These are phyloP conservation scores for Myriangium duriaei DNA, from an alignment of 2,329 filamentous ascomycete species.

Conservation along the genomic window DNA sequence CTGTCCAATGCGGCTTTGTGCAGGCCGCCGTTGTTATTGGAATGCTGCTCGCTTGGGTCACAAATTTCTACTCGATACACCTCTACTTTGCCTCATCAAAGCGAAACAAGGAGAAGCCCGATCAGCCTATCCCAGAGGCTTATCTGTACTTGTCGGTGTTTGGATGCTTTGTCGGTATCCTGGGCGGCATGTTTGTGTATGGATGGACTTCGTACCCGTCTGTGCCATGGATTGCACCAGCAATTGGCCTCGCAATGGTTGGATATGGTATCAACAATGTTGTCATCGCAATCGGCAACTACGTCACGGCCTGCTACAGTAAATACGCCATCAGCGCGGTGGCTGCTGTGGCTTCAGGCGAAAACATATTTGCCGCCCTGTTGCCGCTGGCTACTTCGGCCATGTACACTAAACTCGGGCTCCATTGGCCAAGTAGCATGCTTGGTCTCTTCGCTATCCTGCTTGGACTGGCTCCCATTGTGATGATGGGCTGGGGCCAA, in stretches of 20 bases:
- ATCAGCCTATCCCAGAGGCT: slow-evolving; percentile 31
- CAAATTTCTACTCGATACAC: slow-evolving; percentile 22
- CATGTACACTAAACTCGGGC: slow-evolving; percentile 37
- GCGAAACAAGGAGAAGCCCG: slow-evolving; percentile 25
- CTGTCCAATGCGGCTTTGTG: slow-evolving; percentile 32
- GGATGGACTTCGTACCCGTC: slow-evolving; percentile 35
- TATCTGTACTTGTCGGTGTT: slow-evolving; percentile 32
- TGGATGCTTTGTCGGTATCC: slow-evolving; percentile 34
- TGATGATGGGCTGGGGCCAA: slow-evolving; percentile 27
- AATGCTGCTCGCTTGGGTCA: slow-evolving; percentile 30
- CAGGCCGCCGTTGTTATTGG: slow-evolving; percentile 35
- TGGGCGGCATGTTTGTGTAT: slow-evolving; percentile 39
- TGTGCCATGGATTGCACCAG: slow-evolving; percentile 36
- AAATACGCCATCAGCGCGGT: slow-evolving; percentile 39
- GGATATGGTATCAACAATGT: slow-evolving; percentile 39
- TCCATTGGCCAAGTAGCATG: slow-evolving; percentile 38
- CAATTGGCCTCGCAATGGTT: slow-evolving; percentile 35
- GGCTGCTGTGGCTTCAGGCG: slow-evolving; percentile 36
- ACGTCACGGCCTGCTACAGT: slow-evolving; percentile 38
- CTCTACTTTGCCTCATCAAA: slow-evolving; percentile 30
- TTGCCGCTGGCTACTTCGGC: slow-evolving; percentile 34
- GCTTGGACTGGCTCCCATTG: slow-evolving; percentile 33
- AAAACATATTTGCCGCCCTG: slow-evolving; percentile 38
- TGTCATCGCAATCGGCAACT: slow-evolving; percentile 34
- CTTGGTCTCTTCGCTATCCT: slow-evolving; percentile 32